phyloP scores from a whole-genome alignment of 2,329 filamentous ascomycete genomes.

The Nigrograna mackinnonii region DNA sequence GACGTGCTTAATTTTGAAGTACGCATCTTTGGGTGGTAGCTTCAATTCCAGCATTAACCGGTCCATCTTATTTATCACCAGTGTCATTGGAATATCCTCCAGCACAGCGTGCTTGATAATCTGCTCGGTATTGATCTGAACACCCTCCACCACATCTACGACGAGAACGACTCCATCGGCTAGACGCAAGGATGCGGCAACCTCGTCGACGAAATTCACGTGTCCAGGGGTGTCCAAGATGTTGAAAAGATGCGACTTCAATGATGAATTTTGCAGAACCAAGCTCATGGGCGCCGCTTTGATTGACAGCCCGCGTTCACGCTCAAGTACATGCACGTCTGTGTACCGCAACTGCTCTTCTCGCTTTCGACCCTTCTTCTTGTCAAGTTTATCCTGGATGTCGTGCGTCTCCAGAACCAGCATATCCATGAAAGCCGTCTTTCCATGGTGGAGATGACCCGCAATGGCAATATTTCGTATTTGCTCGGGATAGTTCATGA shows the following conservation, averaged over 20 bases:
- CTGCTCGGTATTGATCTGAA: slow-evolving; percentile 97
- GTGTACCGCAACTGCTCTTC: slow-evolving; percentile 95
- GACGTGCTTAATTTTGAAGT: slow-evolving; percentile 99
- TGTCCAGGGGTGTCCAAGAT: slow-evolving; percentile 95
- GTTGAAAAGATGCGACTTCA: slow-evolving; percentile 94
- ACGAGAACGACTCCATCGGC: slow-evolving; percentile 92
- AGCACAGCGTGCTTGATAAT: slow-evolving; percentile 95
- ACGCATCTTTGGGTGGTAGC: slow-evolving; percentile 90
- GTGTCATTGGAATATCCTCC: slow-evolving; percentile 83
- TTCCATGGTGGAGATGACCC: slow-evolving; percentile 94
- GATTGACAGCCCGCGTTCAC: slow-evolving; percentile 86
- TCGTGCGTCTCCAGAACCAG: slow-evolving; percentile 94
- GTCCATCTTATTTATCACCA: slow-evolving; percentile 98
- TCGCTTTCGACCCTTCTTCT: slow-evolving; percentile 76
- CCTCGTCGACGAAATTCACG: slow-evolving; percentile 98
- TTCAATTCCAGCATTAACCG: slow-evolving; percentile 92
- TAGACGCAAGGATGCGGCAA: slow-evolving; percentile 82
- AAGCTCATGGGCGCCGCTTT: slow-evolving; percentile 95
- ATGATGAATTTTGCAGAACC: slow-evolving; percentile 82
- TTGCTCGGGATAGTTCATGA: slow-evolving; percentile 95
- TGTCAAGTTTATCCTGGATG: slow-evolving; percentile 76
- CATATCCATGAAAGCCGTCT: slow-evolving; percentile 99
- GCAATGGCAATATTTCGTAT: slow-evolving; percentile 90
- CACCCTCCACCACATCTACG: slow-evolving; percentile 96
- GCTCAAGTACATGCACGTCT: slow-evolving; percentile 85